Conservation (phyloP, 352 stramenopile species). For the Globisporangium cederbergense region DNA sequence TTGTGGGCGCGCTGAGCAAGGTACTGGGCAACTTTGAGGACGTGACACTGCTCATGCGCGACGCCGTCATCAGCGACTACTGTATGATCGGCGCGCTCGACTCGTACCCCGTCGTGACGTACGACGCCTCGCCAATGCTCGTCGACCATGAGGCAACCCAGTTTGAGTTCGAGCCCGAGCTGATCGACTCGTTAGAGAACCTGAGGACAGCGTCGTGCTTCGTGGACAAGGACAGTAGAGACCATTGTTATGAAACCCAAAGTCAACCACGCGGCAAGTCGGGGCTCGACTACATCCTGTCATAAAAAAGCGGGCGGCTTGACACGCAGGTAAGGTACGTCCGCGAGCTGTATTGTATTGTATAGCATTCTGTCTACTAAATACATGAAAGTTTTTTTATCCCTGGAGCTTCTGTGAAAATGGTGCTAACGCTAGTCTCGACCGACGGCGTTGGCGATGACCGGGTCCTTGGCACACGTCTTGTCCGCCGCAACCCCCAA, state of each 20-base stretch:
- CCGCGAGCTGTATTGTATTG: background rate
- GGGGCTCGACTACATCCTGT: constrained; percentile 2
- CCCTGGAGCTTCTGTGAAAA: no score
- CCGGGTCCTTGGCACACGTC: constrained; percentile 37
- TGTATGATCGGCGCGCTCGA: constrained; percentile 12
- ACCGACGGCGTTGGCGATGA: constrained; percentile 36
- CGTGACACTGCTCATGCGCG: constrained; percentile 6
- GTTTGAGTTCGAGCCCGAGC: background rate
- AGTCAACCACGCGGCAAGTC: background rate
- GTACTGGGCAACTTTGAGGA: constrained; percentile 16
- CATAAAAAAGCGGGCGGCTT: background rate
- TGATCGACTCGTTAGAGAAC: background rate
- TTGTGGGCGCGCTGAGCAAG: constrained; percentile 13
- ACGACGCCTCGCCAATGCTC: no score
- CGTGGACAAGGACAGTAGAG: background rate
- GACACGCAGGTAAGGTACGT: no score
- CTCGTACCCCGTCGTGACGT: background rate
- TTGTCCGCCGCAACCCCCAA: constrained; percentile 58
- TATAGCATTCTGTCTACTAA: no score
- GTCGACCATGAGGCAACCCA: no score
- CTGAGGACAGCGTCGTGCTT: background rate
- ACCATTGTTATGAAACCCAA: no score
- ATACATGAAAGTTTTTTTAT: no score
- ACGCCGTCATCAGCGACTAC: constrained; percentile 13
- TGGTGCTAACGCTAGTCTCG: no score